Evolutionary conservation across 2,329 filamentous ascomycete species (phyloP), one percentile per base, ranked within the genome.

Genomic region (Trichophyton mentagrophytes): DNA sequence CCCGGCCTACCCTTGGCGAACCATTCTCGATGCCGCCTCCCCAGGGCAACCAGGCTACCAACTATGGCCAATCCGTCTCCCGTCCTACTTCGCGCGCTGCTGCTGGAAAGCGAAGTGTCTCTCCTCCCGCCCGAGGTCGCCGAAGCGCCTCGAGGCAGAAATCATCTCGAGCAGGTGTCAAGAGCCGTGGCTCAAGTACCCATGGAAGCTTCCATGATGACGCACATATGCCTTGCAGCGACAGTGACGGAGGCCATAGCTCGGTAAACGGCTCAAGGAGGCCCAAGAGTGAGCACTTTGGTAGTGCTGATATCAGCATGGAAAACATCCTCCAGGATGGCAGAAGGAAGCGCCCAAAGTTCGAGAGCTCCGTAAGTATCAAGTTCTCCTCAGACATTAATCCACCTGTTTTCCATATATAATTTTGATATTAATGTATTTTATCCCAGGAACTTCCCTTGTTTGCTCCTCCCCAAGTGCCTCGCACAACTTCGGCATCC

Each of bases 321-420:
- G 91, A 96, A 68, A 99, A 99, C 72, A 97, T 99, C 74, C 88
- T 99, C 64, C 92, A 97, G 76, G 93, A 95, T 70, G 91, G 92
- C 66, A 87, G 93, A 74, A 86, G 93, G 71, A 96, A 97, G 80
- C 85, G 90, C 70, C 89, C 92, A 69, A 96, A 96, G 76, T 86
- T 86, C 77, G 92, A 97, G 74, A 97, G 92, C 78, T 96, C 92
- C 76, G 92, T 97, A 87, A 85, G 92, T 81, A 13, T 49, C 33
- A 38, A 38, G 17, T 57, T 8, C 30, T 33, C 27, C 17, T 17
- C 38, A 58, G 15, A 33, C 47, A 22, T 47, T 13, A 42, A 58
- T 0, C 33, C 33, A 13, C 33, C 33, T 13, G 33, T 38, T 30
- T 30, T 13, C 33, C 11, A 38, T 38, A 38, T 38, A 13, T 38